Base-by-base conservation (phyloP, 805 yeast genomes). In the Cyberlindnera mrakii region DNA sequence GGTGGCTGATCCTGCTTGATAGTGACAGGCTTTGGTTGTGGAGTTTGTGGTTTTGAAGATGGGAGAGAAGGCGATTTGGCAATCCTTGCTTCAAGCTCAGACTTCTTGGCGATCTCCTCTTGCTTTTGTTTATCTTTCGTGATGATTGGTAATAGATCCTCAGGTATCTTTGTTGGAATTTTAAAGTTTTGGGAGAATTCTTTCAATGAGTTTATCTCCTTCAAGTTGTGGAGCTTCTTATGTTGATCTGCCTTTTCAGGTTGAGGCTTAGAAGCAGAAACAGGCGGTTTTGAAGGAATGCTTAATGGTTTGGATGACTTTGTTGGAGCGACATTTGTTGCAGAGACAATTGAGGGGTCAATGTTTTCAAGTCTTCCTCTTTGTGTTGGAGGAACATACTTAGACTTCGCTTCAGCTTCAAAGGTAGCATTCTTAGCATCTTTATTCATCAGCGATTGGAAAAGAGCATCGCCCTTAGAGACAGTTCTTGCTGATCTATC, bases 151-250 rank as follows among this genome's bases (percentile, higher is more conserved):
- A 82, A 65, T 47, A 81, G 67, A 53, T 83, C 89, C 19, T 47
- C 42, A 10, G 60, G 60, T 49, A 69, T 64, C 39, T 67, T 67
- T 30, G 76, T 77, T 3, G 83, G 84, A 27, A 89, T 77, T 62
- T 86, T 86, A 63, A 87, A 85, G 52, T 77, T 84, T 39, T 85
- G 87, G 33, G 95, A 78, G 58, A 90, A 89, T 56, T 85, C 86
- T 49, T 77, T 79, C 43, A 87, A 68, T 10, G 85, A 77, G 49
- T 80, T 80, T 49, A 84, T 74, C 58, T 82, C 88, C 48, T 77
- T 75, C 58, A 78, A 78, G 1, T 77, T 74, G 51, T 67, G 73
- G 43, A 71, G 59, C 45, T 73, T 42, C 25, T 43, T 49, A 16
- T 19, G 30, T 33, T 46, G 40, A 33, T 36, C 42, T 16, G 41